Evolutionary conservation across 805 yeast species (phyloP), one percentile per base, ranked within the genome.

Genomic region (Saturnispora besseyi): DNA sequence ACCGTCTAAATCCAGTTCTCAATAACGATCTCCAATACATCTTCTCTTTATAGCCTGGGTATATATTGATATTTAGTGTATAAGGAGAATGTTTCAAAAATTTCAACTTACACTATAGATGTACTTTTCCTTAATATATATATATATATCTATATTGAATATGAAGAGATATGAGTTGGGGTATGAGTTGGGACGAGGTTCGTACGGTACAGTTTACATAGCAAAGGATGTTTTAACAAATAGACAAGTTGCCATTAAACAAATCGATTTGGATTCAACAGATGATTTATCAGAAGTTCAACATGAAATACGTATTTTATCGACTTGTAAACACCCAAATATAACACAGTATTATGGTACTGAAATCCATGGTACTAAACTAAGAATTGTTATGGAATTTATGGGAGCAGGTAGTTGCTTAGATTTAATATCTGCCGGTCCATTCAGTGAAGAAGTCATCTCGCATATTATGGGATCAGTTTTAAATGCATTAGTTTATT

Each of bases 371-470:
- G 82, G 82, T 36, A 78, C 74, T 61, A 82, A 82, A 62, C 71
- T 85, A 12, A 84, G 90, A 89, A 84, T 85, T 48, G 73, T 84
- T 11, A 86, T 85, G 93, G 95, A 85, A 63, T 82, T 67, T 61
- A 74, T 84, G n/a, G 81, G 83, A 36, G 93, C 89, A 0, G 95
- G 95, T 3, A 79, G 88, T 5, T 73, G 86, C 45, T 72, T 79
- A 42, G 93, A 85, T 51, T 64, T 86, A 33, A 62, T 84, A 40
- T 67, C 71, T 30, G 79, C 84, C 2, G 75, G 85, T 0, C 79
- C 85, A 0, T 75, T 84, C 40, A 65, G 70, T 11, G 87, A 83
- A 60, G 71, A 70, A 29, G 68, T 66, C 2, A 76, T 85, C 29
- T 78, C 81, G 51, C 60, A 72, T 22, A 72, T 85, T 0, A 66